Percentiles rank a stretch among this genome's conserved stretches.
Evolutionary conservation across 2,329 filamentous ascomycete genomes (phyloP).

Genomic region (Fusarium zealandicum): DNA sequence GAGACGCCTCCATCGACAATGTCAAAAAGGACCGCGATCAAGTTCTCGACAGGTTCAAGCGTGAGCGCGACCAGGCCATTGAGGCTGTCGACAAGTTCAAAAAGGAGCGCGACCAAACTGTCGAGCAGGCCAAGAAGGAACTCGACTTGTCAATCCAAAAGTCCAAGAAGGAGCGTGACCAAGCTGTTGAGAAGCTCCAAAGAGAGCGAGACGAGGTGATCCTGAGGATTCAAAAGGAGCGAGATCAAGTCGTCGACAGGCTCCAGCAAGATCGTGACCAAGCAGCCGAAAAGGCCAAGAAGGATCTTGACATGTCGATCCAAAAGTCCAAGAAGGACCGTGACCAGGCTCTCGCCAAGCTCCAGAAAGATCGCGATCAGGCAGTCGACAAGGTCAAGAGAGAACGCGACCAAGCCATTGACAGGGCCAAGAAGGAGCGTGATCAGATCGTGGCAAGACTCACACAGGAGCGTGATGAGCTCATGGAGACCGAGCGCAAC

Average conservation of each 20-base stretch:
- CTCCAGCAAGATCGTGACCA: conserved; percentile 35
- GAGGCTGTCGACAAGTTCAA: conserved; percentile 19
- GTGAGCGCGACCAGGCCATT: conserved; percentile 16
- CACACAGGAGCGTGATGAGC: conserved; percentile 37
- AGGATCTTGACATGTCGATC: conserved; percentile 31
- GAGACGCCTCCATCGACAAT: not conserved
- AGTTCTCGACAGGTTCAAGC: conserved; percentile 4
- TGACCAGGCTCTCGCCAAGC: conserved; percentile 26
- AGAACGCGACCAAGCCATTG: conserved; percentile 35
- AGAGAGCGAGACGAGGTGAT: conserved; percentile 32
- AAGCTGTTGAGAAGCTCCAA: conserved; percentile 27
- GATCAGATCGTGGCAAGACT: conserved; percentile 28
- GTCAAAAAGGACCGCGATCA: conserved; percentile 16
- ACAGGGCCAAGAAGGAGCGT: conserved; percentile 33
- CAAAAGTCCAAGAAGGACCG: conserved; percentile 37
- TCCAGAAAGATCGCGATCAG: conserved; percentile 36
- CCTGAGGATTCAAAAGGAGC: conserved; percentile 32
- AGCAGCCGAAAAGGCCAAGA: conserved; percentile 27
- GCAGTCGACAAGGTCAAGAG: conserved; percentile 28
- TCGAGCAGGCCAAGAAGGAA: conserved; percentile 23
- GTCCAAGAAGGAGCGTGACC: conserved; percentile 32
- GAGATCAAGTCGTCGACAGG: conserved; percentile 26
- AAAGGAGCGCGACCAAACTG: conserved; percentile 14
- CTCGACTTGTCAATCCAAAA: conserved; percentile 23
- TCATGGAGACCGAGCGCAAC: conserved; percentile 30